Evolutionary conservation across 2,329 filamentous ascomycete genomes (phyloP).

Genomic region (Sclerotinia trifoliorum): DNA sequence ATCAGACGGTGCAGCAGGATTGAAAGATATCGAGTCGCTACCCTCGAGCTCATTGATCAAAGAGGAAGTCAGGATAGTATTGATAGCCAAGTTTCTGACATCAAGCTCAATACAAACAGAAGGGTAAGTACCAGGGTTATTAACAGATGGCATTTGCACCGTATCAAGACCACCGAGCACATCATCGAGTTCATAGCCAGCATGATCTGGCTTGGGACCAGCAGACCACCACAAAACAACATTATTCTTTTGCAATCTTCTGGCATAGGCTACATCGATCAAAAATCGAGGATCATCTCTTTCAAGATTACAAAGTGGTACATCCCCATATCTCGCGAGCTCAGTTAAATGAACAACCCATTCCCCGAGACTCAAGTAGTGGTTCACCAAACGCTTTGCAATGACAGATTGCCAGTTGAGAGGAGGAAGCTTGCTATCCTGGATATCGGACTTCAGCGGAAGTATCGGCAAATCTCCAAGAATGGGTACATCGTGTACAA

Average conservation of each 20-base stretch:
- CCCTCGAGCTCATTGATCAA: slow-evolving; percentile 96
- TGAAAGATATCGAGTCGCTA: slow-evolving; percentile 81
- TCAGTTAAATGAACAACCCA: slow-evolving; percentile 89
- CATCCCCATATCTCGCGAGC: slow-evolving; percentile 86
- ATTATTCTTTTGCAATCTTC: slow-evolving; percentile 83
- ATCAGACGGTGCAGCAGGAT: slow-evolving; percentile 65
- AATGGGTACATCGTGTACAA: slow-evolving; percentile 81
- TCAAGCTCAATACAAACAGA: slow-evolving; percentile 96
- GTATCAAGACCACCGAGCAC: slow-evolving; percentile 78
- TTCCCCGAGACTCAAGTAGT: slow-evolving; percentile 88
- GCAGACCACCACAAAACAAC: slow-evolving; percentile 97
- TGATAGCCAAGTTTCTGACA: slow-evolving; percentile 92
- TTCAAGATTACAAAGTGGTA: slow-evolving; percentile 93
- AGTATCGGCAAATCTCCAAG: slow-evolving; percentile 83
- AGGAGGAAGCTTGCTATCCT: slow-evolving; percentile 84
- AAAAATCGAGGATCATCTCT: slow-evolving; percentile 90
- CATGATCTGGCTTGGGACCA: slow-evolving; percentile 85
- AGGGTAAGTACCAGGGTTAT: slow-evolving; percentile 89
- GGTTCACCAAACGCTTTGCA: slow-evolving; percentile 78
- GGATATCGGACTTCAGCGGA: slow-evolving; percentile 74
- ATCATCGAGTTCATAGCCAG: slow-evolving; percentile 92
- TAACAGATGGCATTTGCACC: slow-evolving; percentile 88
- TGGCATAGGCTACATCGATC: slow-evolving; percentile 93
- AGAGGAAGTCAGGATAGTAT: slow-evolving; percentile 94
- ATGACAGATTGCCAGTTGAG: slow-evolving; percentile 92